Base-by-base conservation (phyloP, 495 filamentous ascomycete genomes). In the Oleoguttula mirabilis region DNA sequence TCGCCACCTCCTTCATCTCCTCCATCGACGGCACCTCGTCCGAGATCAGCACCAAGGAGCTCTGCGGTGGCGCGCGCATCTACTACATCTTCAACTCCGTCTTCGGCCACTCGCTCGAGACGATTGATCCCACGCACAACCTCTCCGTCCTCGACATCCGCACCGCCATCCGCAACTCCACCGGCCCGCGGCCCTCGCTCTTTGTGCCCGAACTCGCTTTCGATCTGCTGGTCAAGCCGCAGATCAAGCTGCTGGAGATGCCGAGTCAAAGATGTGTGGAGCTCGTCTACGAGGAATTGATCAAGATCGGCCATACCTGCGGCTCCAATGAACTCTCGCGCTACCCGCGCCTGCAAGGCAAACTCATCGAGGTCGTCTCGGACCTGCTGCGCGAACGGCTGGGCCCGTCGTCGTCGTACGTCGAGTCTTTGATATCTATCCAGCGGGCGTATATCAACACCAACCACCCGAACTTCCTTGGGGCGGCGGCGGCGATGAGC, bases 71-170 rank as follows among this genome's bases (percentile, higher is more conserved):
- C 45, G 90, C 90, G 14, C 75, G 90, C 19, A 95, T 99, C 47
- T 99, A 99, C 63, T 99, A 99, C 62, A 96, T 99, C 39, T 99
- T 99, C 69, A 99, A 99, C 61, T 94, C 88, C 28, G 92, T 99
- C 11, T 99, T 96, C 62, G 92, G 90, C 35, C 94, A 92, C 62
- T 93, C 88, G 8, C 66, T 99, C 19, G 92, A 96, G 60, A 81
- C 85, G 5, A 93, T 99, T 47, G 88, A 96, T 53, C 90, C 90
- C 4, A 96, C 87, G 0, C 80, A 79, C 15, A 96, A 96, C 56
- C 76, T 99, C 49, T 90, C 88, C 11, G 82, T 88, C 10, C 77
- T 87, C n/a, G 90, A 99, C 56, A 99, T 99, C 45, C 78, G 92
- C 55, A 99, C 92, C 7, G 90, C 90, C 16, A 99, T 99, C 50